A percentile compares a stretch with the other conserved stretches of the same genome.
These are phyloP conservation scores for Candida tetrigidarum DNA, from an alignment of 1,139 yeast species.

Conservation along the genomic window DNA sequence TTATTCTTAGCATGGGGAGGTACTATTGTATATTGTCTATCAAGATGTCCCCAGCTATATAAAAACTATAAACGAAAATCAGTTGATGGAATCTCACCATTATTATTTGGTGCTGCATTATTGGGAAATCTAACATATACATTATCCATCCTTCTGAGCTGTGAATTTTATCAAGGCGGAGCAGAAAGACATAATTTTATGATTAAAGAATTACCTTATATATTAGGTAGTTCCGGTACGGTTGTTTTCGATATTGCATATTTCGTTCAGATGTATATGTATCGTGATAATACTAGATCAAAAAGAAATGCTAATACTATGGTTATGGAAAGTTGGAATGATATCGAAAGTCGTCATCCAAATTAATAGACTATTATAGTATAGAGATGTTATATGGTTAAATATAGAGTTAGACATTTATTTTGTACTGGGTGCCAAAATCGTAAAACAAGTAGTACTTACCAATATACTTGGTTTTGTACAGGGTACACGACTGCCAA, in stretches of 20 bases:
- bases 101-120: constrained; percentile 78
- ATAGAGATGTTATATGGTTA: not conserved
- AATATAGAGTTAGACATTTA: constrained; percentile 1
- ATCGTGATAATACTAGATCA: constrained; percentile 29
- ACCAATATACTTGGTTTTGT: not conserved
- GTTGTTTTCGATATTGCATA: constrained; percentile 75
- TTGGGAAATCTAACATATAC: constrained; percentile 84
- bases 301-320: constrained; percentile 27
- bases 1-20: constrained; percentile 78
- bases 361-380: not conserved
- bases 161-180: constrained; percentile 33
- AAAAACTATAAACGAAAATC: constrained; percentile 78
- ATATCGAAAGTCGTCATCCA: constrained; percentile 12
- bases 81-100: constrained; percentile 82
- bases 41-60: constrained; percentile 83
- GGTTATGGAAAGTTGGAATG: constrained; percentile 31
- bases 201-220: constrained; percentile 74
- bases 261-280: constrained; percentile 63
- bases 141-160: constrained; percentile 64
- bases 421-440: not conserved
- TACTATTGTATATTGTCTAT: constrained; percentile 71
- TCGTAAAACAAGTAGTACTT: not conserved
- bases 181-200: constrained; percentile 52
- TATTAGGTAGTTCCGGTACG: constrained; percentile 88
- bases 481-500: not conserved